Percentiles rank a stretch among this genome's conserved stretches.
phyloP scores from a whole-genome alignment of 495 filamentous ascomycete genomes.

The Venustampulla echinocandica region DNA sequence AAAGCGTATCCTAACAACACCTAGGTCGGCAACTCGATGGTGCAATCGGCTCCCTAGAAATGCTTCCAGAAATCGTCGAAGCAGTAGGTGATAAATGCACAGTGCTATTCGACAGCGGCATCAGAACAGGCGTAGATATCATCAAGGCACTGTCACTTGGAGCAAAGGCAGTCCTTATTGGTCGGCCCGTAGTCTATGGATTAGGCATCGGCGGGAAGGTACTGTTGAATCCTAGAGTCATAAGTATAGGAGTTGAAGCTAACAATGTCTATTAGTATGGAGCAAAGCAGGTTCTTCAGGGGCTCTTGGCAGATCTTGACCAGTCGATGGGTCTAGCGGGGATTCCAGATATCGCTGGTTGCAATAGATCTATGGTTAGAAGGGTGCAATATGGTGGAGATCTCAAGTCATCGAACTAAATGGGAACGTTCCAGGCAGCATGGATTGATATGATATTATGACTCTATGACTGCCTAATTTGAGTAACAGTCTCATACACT shows the following conservation, averaged over 20 bases:
- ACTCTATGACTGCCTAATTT: too few relatives aligned
- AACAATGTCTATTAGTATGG: conserved; percentile 34
- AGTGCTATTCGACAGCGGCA: conserved; percentile 80
- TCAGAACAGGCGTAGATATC: conserved; percentile 85
- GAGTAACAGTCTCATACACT: too few relatives aligned
- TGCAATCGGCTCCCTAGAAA: conserved; percentile 74
- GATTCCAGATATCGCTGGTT: conserved; percentile 43
- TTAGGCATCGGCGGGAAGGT: conserved; percentile 42
- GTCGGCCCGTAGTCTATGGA: conserved; percentile 41
- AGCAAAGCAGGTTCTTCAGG: conserved; percentile 47
- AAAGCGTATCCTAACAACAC: not conserved
- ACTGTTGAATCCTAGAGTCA: too few relatives aligned
- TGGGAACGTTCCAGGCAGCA: too few relatives aligned
- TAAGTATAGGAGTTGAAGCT: too few relatives aligned
- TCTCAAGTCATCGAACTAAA: conserved; percentile 26
- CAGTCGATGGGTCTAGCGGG: conserved; percentile 51
- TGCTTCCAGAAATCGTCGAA: conserved; percentile 92
- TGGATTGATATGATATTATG: too few relatives aligned
- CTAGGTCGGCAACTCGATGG: conserved; percentile 86
- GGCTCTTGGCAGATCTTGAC: conserved; percentile 52
- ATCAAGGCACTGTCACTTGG: conserved; percentile 68
- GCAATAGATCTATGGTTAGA: conserved; percentile 42
- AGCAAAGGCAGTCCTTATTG: conserved; percentile 43
- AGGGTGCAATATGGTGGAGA: conserved; percentile 47
- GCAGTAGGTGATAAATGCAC: conserved; percentile 74